Evolutionary conservation across 805 yeast species (phyloP).

Genomic region (Maudiozyma serrabonitensis): DNA sequence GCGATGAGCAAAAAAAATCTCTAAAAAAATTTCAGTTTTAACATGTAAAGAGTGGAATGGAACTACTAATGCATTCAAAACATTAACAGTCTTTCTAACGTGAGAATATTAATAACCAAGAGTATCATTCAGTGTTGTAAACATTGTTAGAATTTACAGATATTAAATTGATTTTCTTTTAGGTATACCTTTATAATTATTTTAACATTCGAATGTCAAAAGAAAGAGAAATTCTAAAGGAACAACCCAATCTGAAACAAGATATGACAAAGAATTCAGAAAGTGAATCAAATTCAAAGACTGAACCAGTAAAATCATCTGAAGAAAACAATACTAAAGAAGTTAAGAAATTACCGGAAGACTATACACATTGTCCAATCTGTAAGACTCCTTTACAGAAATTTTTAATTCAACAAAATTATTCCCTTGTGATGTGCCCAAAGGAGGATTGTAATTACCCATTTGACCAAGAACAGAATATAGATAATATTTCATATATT

Average conservation of each 20-base stretch:
- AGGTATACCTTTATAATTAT: too few species aligned
- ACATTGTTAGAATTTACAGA: too few species aligned
- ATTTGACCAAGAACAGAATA: constrained; percentile 17
- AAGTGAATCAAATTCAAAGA: neutral
- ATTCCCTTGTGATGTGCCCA: constrained; percentile 26
- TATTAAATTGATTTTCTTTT: too few species aligned
- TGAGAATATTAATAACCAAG: neutral
- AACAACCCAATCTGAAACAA: neutral
- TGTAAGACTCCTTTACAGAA: constrained; percentile 19
- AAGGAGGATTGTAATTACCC: constrained; percentile 23
- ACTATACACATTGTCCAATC: constrained; percentile 17
- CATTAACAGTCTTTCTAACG: too few species aligned
- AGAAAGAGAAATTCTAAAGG: too few species aligned
- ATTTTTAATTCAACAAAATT: constrained; percentile 27
- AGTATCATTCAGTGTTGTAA: too few species aligned
- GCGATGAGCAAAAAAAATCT: too few species aligned
- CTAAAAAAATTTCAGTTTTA: neutral
- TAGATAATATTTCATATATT: constrained; percentile 19
- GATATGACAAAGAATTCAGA: neutral
- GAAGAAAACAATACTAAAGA: neutral
- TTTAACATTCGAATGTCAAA: too few species aligned
- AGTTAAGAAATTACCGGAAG: neutral
- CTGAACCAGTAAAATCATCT: neutral
- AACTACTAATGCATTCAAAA: too few species aligned
- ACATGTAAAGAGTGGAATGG: too few species aligned